Conservation (phyloP, 176 grass and related monocot species). For the Canna indica region DNA sequence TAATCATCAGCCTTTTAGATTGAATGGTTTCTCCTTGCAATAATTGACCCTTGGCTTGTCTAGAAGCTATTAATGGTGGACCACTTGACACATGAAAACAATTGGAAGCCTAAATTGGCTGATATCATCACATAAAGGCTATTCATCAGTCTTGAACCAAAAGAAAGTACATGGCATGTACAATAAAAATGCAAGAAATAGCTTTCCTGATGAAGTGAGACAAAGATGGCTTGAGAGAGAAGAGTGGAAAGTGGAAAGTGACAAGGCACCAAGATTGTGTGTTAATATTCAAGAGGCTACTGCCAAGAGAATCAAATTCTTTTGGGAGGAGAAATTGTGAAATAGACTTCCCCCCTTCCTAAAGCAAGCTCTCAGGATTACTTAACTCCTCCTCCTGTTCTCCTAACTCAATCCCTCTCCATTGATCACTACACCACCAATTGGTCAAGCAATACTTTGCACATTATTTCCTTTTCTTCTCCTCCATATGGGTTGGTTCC, state of each 20-base stretch:
- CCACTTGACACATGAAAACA: background rate
- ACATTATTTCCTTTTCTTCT: background rate
- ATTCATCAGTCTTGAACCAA: background rate
- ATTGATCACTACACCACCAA: slow-evolving; percentile 15
- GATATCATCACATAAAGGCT: background rate
- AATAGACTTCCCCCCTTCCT: slow-evolving; percentile 44
- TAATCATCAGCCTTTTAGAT: too few species aligned
- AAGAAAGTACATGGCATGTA: background rate
- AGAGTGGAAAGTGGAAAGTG: slow-evolving; percentile 34
- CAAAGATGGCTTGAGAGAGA: background rate
- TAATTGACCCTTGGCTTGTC: too few species aligned
- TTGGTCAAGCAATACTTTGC: background rate
- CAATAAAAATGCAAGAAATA: background rate
- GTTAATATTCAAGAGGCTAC: slow-evolving; percentile 30
- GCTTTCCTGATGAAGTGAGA: background rate
- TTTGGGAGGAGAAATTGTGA: slow-evolving; percentile 39
- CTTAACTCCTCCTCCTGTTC: slow-evolving; percentile 6
- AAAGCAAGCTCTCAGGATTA: slow-evolving; percentile 30
- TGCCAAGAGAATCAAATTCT: slow-evolving; percentile 28
- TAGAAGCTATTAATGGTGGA: background rate
- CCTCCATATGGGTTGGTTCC: slow-evolving; percentile 62
- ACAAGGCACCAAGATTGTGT: slow-evolving; percentile 45
- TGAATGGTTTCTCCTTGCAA: too few species aligned
- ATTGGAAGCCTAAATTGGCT: background rate
- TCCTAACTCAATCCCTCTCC: slow-evolving; percentile 3